Conservation (phyloP, 1,139 yeast species). For the Geotrichum carabidarum region DNA sequence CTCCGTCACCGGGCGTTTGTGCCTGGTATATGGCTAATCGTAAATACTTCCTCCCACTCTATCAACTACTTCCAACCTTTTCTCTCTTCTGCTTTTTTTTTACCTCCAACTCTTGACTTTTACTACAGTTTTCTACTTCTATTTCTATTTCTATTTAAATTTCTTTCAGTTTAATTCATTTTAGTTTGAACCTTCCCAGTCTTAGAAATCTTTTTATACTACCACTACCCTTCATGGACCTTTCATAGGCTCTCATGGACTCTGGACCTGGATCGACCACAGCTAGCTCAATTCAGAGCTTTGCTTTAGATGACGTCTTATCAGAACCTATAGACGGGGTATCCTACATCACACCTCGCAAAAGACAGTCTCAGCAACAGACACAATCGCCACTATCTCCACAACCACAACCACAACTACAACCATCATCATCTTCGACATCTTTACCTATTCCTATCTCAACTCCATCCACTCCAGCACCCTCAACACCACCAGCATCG, state of each 20-base stretch:
- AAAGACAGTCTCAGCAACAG: background rate
- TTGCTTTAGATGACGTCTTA: conserved; percentile 11
- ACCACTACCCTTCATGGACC: background rate
- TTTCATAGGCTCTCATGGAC: conserved; percentile 1
- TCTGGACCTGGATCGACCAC: conserved; percentile 12
- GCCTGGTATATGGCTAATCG: no score
- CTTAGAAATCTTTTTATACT: background rate
- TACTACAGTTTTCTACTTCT: background rate
- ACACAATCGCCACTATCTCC: background rate
- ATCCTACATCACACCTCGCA: conserved; percentile 10
- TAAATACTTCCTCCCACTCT: no score
- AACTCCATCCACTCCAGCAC: conserved; percentile 17
- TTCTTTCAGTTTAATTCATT: no score
- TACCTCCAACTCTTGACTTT: background rate
- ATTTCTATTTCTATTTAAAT: no score
- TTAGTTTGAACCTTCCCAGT: background rate
- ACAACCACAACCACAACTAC: background rate
- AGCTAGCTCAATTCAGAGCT: conserved; percentile 3
- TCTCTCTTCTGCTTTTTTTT: background rate
- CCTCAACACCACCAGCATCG: conserved; percentile 23
- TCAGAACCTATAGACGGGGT: conserved; percentile 14
- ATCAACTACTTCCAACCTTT: background rate
- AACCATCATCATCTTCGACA: conserved; percentile 5
- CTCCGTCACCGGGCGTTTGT: no score
- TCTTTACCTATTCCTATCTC: conserved; percentile 6